These are phyloP conservation scores for Penicillium sp. DNA, from an alignment of 2,329 filamentous ascomycete species.

Conservation along the genomic window DNA sequence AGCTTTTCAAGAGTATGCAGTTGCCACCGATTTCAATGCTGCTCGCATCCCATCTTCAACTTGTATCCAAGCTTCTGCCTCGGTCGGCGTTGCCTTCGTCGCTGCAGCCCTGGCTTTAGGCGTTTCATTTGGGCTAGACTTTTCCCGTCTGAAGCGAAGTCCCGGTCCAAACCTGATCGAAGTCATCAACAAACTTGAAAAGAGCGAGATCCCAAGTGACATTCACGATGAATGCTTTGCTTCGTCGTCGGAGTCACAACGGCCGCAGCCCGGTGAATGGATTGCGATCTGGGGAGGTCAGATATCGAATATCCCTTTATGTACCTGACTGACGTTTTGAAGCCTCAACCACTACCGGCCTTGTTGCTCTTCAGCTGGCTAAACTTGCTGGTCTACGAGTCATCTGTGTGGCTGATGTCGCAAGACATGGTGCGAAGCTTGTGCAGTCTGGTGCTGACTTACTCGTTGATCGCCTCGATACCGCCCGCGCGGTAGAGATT, in stretches of 20 bases:
- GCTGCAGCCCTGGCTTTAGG: constrained; percentile 66
- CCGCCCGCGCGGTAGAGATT: constrained; percentile 63
- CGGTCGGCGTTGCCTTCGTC: constrained; percentile 69
- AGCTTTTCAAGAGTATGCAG: constrained; percentile 67
- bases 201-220: constrained; percentile 56
- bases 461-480: constrained; percentile 66
- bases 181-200: constrained; percentile 49
- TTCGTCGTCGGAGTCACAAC: constrained; percentile 52
- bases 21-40: constrained; percentile 64
- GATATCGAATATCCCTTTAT: constrained; percentile 15
- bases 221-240: constrained; percentile 62
- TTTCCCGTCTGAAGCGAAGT: constrained; percentile 41
- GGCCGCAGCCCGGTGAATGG: constrained; percentile 63
- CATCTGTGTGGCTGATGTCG: constrained; percentile 64
- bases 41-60: constrained; percentile 58
- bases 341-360: constrained; percentile 68
- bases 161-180: constrained; percentile 59
- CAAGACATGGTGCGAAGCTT: constrained; percentile 62
- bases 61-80: constrained; percentile 57
- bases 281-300: constrained; percentile 70
- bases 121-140: constrained; percentile 68
- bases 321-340: constrained; percentile 2
- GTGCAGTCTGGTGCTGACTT: constrained; percentile 58
- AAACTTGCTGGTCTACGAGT: constrained; percentile 64
- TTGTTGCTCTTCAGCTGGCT: constrained; percentile 65